phyloP scores from a whole-genome alignment of 2,329 filamentous ascomycete genomes.

The Chalara sp. region DNA sequence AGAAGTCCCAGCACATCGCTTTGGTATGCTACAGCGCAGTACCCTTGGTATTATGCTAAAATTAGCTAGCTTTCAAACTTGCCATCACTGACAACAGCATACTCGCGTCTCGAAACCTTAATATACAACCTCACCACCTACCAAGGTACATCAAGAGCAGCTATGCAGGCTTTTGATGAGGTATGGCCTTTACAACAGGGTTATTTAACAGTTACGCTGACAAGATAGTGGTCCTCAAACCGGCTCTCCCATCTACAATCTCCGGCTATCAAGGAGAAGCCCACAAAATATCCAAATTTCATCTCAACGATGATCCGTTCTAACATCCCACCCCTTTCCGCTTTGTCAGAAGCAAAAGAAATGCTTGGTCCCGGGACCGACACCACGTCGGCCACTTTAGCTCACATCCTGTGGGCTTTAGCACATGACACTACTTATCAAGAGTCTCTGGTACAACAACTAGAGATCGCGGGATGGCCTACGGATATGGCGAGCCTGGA shows the following conservation, averaged over 20 bases:
- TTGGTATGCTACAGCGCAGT: not conserved
- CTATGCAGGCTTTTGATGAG: no score
- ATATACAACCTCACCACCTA: no score
- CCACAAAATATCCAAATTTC: not conserved
- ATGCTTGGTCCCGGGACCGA: constrained; percentile 19
- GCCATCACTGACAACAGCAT: constrained; percentile 1
- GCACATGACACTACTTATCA: constrained; percentile 22
- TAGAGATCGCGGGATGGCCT: constrained; percentile 14
- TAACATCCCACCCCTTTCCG: not conserved
- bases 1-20: not conserved
- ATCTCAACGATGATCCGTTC: not conserved
- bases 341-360: not conserved
- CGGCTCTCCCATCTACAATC: no score
- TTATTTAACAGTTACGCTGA: no score
- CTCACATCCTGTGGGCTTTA: constrained; percentile 26
- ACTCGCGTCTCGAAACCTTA: not conserved
- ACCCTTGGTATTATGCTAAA: not conserved
- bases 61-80: not conserved
- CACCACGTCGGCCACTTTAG: constrained; percentile 26
- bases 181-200: no score
- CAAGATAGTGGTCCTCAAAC: no score
- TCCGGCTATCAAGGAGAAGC: no score
- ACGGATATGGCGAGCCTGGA: constrained; percentile 21
- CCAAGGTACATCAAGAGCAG: no score
- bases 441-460: constrained; percentile 17